Conservation (phyloP, 2,329 filamentous ascomycete species). For the Akanthomyces dipterigenus region DNA sequence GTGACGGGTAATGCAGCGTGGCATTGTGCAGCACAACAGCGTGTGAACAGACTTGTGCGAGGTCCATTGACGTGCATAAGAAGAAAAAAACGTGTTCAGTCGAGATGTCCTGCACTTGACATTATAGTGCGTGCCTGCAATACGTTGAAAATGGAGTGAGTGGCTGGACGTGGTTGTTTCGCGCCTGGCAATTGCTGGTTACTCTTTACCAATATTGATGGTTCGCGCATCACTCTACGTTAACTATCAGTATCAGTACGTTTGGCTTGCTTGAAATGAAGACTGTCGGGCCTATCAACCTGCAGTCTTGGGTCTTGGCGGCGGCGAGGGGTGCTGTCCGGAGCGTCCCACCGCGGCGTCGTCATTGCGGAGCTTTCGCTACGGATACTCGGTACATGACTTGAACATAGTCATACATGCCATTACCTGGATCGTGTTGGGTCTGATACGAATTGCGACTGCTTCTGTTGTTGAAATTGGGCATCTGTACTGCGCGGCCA, state of each 20-base stretch:
- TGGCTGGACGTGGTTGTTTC: not conserved
- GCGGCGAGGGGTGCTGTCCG: not conserved
- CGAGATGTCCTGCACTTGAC: not conserved
- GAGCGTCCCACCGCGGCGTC: constrained; percentile 1
- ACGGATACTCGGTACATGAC: not conserved
- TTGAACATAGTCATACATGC: too few species aligned
- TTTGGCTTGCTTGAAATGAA: too few species aligned
- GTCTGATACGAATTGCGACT: not conserved
- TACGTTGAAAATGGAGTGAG: not conserved
- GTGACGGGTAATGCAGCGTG: not conserved
- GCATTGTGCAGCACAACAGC: not conserved
- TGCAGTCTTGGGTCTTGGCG: not conserved
- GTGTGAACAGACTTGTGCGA: not conserved
- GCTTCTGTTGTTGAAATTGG: not conserved
- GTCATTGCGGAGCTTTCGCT: constrained; percentile 7
- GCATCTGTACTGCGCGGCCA: not conserved
- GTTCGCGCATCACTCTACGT: too few species aligned
- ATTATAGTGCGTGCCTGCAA: not conserved
- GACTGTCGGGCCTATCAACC: not conserved
- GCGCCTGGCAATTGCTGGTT: not conserved
- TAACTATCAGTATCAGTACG: too few species aligned
- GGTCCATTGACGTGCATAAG: not conserved
- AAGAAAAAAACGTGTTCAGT: not conserved
- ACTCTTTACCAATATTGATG: too few species aligned
- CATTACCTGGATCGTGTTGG: not conserved